phyloP scores from a whole-genome alignment of 345 rosid genomes.

The Acer negundo region DNA sequence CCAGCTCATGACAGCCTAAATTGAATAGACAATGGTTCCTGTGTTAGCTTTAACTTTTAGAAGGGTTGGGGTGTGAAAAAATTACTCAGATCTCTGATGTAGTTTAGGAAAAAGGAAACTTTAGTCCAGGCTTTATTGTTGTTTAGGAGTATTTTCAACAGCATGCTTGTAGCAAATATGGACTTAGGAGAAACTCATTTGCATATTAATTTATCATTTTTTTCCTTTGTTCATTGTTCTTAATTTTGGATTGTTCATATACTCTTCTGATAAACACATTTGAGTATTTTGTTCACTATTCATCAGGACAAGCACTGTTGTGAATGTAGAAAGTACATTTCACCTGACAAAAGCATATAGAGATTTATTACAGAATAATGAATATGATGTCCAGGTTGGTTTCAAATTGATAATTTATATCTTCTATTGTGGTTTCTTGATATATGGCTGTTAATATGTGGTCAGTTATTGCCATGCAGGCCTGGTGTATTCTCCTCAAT shows the following conservation, averaged over 20 bases:
- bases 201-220: background rate
- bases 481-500: slow-evolving; percentile 41
- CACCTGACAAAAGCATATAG: slow-evolving; percentile 23
- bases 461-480: slow-evolving; percentile 21
- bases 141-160: background rate
- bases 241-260: background rate
- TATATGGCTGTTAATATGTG: background rate
- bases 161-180: background rate
- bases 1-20: background rate
- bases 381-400: slow-evolving; percentile 39
- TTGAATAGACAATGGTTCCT: background rate
- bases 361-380: slow-evolving; percentile 24
- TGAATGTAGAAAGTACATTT: slow-evolving; percentile 31
- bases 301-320: slow-evolving; percentile 29
- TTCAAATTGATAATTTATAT: slow-evolving; percentile 1
- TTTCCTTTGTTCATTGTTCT: background rate
- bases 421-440: background rate
- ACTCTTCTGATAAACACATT: background rate
- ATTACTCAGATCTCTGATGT: background rate
- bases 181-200: background rate
- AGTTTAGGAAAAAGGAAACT: background rate
- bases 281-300: slow-evolving; percentile 10
- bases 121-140: background rate
- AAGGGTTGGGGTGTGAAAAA: background rate
- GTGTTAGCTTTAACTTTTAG: background rate